A percentile compares a stretch with the other conserved stretches of the same genome.
Conservation (phyloP, 78 protist species). For the slime mould (Dictyostelium discoideum) region dicty_2.7 NC_007088.5:7191501-7192000, state of each 20-base stretch:
- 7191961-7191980: slow-evolving; percentile 14
- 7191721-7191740: background rate
- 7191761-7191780: background rate
- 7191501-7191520: slow-evolving; percentile 46
- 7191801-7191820: background rate
- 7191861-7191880: background rate
- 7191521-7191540: slow-evolving; percentile 61
- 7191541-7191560: slow-evolving; percentile 68
- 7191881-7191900: background rate
- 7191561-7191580: slow-evolving; percentile 47
- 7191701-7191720: background rate
- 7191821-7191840: background rate
- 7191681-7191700: background rate
- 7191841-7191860: too few species aligned
- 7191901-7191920: background rate
- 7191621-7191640: background rate
- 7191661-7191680: background rate
- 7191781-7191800: background rate
- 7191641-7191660: background rate
- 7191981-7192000: background rate
- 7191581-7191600: slow-evolving; percentile 2
- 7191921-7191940: slow-evolving; percentile 23
- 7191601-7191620: background rate
- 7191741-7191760: background rate
- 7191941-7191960: slow-evolving; percentile 43